Evolutionary conservation across 352 stramenopile genomes (phyloP).

Genomic region (Phytophthora syringae): DNA sequence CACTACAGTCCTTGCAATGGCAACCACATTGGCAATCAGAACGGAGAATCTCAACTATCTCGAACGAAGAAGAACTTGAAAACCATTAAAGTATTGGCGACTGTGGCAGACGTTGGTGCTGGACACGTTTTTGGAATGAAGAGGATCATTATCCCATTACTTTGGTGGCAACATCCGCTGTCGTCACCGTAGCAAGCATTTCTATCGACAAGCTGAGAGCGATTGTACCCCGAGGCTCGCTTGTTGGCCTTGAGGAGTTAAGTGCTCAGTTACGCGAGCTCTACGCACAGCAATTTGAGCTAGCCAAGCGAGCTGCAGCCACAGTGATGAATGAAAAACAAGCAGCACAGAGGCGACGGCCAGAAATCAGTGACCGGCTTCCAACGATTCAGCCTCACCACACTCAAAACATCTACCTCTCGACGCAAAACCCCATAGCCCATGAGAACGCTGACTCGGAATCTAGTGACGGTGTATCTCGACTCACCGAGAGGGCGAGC

Average conservation of each 20-base stretch:
- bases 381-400: constrained; percentile 13
- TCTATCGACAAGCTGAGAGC: constrained; percentile 52
- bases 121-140: constrained; percentile 69
- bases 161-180: constrained; percentile 54
- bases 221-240: constrained; percentile 48
- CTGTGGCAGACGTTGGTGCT: constrained; percentile 55
- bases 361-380: constrained; percentile 14
- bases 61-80: constrained; percentile 4
- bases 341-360: background rate
- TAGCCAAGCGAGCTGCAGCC: constrained; percentile 46
- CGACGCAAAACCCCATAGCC: background rate
- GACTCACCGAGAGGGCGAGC: constrained; percentile 18
- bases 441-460: background rate
- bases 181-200: constrained; percentile 51
- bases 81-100: constrained; percentile 45
- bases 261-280: constrained; percentile 29
- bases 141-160: constrained; percentile 36
- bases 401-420: constrained; percentile 1
- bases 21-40: background rate
- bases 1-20: constrained; percentile 5
- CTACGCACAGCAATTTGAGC: constrained; percentile 42
- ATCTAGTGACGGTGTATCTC: background rate
- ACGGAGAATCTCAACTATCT: background rate
- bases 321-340: constrained; percentile 63
- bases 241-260: constrained; percentile 36